Base-by-base conservation (phyloP, 2,329 filamentous ascomycete species). In the Microascus cirrosus region DNA sequence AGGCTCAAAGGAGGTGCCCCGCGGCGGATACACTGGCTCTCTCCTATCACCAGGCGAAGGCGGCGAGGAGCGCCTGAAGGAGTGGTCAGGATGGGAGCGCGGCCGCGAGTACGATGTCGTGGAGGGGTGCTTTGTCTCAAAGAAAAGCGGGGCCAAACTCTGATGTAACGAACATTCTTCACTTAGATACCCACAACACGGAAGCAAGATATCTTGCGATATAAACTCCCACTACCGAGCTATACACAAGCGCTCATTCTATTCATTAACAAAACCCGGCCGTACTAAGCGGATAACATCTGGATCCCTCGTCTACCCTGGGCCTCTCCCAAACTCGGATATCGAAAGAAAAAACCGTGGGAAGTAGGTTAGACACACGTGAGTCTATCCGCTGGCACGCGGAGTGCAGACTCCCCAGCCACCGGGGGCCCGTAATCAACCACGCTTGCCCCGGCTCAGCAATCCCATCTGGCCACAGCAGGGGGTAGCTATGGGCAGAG, bases 71-170 rank as follows among this genome's bases (percentile, higher is more conserved):
- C 78, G 80, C 3, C 68, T 96, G 61, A 73, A 72, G 55, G 69
- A 78, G 55, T 96, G 93, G 93, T 75, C 87, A 63, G 89, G 90
- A 0, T 95, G 90, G 90, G 78, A 74, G 60, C 80, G 76, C 64
- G 90, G 88, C 1, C 77, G 72, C 60, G 82, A 96, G 35, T 96
- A 85, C 68, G 78, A 82, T n/a, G 74, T 89, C 1, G 71, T 77
- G 32, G 73, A 81, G 32, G 87, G 86, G 0, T 84, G 81, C 0
- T 69, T 90, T 61, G 78, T 85, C 22, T 70, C 76, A 61, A 45
- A 61, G 55, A 55, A 54, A 8, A 36, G 65, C 53, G 62, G 54
- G 58, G 66, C 70, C 5, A 74, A 70, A 62, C 57, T 74, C 32
- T 74, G 63, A 64, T 52, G 12, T 22, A 50, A 3, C n/a, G 11